A percentile compares a stretch with the other conserved stretches of the same genome.
Evolutionary conservation across 352 stramenopile species (phyloP).

Genomic region (Pythium pyrilobum): DNA sequence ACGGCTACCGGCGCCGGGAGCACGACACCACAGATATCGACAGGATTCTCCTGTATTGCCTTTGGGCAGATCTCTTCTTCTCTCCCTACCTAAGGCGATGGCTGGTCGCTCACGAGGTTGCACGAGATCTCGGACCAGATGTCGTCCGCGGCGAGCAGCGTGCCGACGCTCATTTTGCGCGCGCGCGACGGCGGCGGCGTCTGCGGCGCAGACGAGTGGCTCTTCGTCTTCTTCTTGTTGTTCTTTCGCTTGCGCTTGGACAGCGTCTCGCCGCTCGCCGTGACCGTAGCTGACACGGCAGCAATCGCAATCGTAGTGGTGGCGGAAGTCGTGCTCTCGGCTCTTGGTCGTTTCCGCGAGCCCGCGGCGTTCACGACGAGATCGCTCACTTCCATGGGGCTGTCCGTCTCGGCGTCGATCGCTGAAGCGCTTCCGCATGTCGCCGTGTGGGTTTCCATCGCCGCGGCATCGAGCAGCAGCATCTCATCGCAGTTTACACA

Average conservation of each 20-base stretch:
- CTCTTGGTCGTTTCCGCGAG: not conserved
- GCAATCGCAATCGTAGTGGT: too few relatives aligned
- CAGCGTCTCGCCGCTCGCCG: not conserved
- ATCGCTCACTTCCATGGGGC: slow-evolving; percentile 13
- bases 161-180: slow-evolving; percentile 66
- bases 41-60: too few relatives aligned
- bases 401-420: slow-evolving; percentile 7
- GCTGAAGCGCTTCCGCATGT: slow-evolving; percentile 31
- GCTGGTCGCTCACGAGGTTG: slow-evolving; percentile 30
- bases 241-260: slow-evolving; percentile 8
- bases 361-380: not conserved
- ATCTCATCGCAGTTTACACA: slow-evolving; percentile 45
- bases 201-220: slow-evolving; percentile 2
- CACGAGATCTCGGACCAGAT: slow-evolving; percentile 67
- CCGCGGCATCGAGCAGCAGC: slow-evolving; percentile 32
- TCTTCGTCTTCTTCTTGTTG: slow-evolving; percentile 12
- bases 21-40: too few relatives aligned
- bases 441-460: slow-evolving; percentile 38
- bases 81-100: slow-evolving; percentile 16
- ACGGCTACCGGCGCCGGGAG: too few relatives aligned
- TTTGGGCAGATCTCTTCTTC: too few relatives aligned
- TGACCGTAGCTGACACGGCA: not conserved
- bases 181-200: slow-evolving; percentile 17
- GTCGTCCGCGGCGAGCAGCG: slow-evolving; percentile 49
- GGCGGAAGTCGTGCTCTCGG: not conserved